Conservation (phyloP, 2,329 filamentous ascomycete species). For the Trichocomaceae sp. region DNA sequence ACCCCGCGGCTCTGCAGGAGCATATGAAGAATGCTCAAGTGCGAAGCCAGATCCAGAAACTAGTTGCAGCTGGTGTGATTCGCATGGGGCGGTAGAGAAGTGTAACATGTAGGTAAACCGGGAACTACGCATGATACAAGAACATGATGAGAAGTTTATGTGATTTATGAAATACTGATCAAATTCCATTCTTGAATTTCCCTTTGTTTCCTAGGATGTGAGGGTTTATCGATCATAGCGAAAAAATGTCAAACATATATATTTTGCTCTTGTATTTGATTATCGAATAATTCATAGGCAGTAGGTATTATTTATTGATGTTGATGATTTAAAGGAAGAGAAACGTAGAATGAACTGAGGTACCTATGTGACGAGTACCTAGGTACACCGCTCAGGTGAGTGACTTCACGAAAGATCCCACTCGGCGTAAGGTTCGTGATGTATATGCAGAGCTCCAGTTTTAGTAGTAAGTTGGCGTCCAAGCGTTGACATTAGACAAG, state of each 20-base stretch:
- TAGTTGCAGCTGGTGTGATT: conserved; percentile 89
- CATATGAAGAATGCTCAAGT: conserved; percentile 93
- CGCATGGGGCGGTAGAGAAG: conserved; percentile 54
- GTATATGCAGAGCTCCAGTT: too few relatives aligned
- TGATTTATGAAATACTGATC: not conserved
- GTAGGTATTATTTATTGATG: too few relatives aligned
- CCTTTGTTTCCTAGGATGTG: too few relatives aligned
- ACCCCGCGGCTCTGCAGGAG: conserved; percentile 87
- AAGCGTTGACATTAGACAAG: too few relatives aligned
- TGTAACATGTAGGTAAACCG: conserved; percentile 13
- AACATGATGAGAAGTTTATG: not conserved
- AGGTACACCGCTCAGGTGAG: too few relatives aligned
- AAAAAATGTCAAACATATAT: too few relatives aligned
- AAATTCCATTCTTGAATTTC: not conserved
- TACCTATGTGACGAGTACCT: conserved; percentile 8
- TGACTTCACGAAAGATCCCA: too few relatives aligned
- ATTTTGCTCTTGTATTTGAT: too few relatives aligned
- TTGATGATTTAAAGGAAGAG: conserved; percentile 1
- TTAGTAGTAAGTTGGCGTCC: too few relatives aligned
- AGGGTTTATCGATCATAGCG: too few relatives aligned
- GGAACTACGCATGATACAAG: not conserved
- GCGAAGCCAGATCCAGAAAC: conserved; percentile 83
- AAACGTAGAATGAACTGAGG: not conserved
- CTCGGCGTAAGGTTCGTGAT: too few relatives aligned
- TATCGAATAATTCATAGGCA: too few relatives aligned